Evolutionary conservation across 257 asterid genomes (phyloP), one percentile per base, ranked within the genome.

Genomic region (Ballota nigra): DNA sequence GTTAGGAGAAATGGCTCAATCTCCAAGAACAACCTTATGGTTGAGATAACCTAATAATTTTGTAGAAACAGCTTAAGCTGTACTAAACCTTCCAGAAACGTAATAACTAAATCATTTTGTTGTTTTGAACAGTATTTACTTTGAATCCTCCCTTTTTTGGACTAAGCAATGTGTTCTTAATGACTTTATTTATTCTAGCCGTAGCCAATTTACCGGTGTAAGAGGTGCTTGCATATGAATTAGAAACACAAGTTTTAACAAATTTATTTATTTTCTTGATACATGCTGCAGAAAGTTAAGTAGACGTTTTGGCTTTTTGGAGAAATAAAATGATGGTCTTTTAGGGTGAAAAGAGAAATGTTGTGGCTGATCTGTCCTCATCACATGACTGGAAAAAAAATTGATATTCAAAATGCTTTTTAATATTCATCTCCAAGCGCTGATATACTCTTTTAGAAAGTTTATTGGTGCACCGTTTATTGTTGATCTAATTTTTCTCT

Each of bases 401-500:
- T 41, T 26, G 13, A 12, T 26, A 6, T 59, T 59, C 23, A 13
- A 29, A 31, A 13, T 18, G 20, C 28, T 22, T 23, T 10, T 55
- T 24, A 22, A 11, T 41, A 12, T 2, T 45, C 34, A 55, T 13
- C 13, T 11, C 45, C 68, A 47, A 62, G n/a, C 58, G 36, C 40
- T 49, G 49, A 29, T 49, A 31, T 29, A 0, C 66, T 15, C 66
- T 38, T 26, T 56, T 40, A 23, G 57, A 56, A 69, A 55, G 18
- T 36, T 40, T 56, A 69, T 12, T n/a, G 23, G 47, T 12, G 18
- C 34, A 71, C 29, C 19, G 4, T 24, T 31, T 6, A 31, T 10
- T 67, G 19, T 49, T 67, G 29, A n/a, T 67, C 61, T 67, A 26
- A 28, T 67, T 67, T n/a, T 16, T 29, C 47, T 59, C 58, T 26